phyloP scores from a whole-genome alignment of 805 yeast genomes.

The Ogataea henricii region DNA sequence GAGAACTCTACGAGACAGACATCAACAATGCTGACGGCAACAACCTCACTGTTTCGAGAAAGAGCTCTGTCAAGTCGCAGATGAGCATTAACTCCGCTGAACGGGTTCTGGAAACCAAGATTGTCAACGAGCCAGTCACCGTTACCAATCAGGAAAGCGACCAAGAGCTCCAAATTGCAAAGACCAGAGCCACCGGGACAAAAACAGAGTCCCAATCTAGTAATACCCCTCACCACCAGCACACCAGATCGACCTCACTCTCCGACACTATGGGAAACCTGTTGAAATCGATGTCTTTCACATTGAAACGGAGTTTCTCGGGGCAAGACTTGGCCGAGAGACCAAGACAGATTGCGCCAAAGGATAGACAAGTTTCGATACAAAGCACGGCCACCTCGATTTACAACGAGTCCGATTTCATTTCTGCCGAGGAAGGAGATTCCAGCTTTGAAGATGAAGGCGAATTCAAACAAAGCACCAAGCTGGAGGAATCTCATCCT shows the following conservation, averaged over 20 bases:
- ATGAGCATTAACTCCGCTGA: slow-evolving; percentile 33
- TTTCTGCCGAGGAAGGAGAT: slow-evolving; percentile 35
- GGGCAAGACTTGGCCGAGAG: slow-evolving; percentile 7
- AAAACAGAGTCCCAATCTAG: neutral
- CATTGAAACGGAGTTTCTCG: slow-evolving; percentile 16
- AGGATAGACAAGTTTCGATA: slow-evolving; percentile 25
- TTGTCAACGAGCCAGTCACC: slow-evolving; percentile 18
- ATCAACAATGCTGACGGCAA: slow-evolving; percentile 32
- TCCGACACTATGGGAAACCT: slow-evolving; percentile 24
- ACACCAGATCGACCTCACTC: slow-evolving; percentile 14
- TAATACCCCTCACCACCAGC: neutral
- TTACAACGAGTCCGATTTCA: slow-evolving; percentile 34
- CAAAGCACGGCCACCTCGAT: slow-evolving; percentile 30
- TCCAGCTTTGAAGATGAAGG: slow-evolving; percentile 10
- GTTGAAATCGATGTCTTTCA: slow-evolving; percentile 23
- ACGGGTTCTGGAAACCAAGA: slow-evolving; percentile 27
- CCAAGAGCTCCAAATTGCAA: neutral
- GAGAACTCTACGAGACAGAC: slow-evolving; percentile 37
- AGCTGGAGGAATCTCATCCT: neutral
- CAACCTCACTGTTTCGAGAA: slow-evolving; percentile 33
- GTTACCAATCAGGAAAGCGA: slow-evolving; percentile 1
- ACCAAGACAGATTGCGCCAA: neutral
- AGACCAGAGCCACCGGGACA: neutral
- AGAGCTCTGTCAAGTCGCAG: slow-evolving; percentile 30
- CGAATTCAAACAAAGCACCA: neutral